phyloP scores from a whole-genome alignment of 345 rosid species.

The Geranium rotundifolium region DNA sequence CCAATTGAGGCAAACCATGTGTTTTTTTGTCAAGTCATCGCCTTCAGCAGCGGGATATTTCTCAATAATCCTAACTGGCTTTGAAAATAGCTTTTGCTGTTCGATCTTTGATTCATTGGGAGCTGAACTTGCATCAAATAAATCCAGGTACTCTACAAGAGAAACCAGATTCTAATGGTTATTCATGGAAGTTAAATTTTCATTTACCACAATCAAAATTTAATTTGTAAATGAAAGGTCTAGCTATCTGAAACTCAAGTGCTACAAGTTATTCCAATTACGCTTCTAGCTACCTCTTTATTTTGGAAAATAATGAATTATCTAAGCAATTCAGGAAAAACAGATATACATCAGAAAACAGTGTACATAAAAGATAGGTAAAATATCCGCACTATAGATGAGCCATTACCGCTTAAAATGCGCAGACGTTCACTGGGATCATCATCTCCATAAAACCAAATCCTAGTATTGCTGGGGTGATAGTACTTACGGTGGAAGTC shows the following conservation, averaged over 20 bases:
- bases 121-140: slow-evolving; percentile 61
- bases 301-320: too few relatives aligned
- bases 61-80: slow-evolving; percentile 71
- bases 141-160: slow-evolving; percentile 64
- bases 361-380: background rate
- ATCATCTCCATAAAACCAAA: slow-evolving; percentile 98
- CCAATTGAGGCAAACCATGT: slow-evolving; percentile 95
- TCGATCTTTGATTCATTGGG: slow-evolving; percentile 49
- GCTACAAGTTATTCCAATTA: too few relatives aligned
- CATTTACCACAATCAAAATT: slow-evolving; percentile 4
- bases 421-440: slow-evolving; percentile 71
- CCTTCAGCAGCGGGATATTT: slow-evolving; percentile 81
- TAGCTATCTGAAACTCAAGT: too few relatives aligned
- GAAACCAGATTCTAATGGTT: slow-evolving; percentile 9
- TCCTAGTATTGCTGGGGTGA: slow-evolving; percentile 92
- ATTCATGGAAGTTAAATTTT: background rate
- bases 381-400: background rate
- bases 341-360: background rate
- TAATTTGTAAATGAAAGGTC: too few relatives aligned
- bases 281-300: too few relatives aligned
- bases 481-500: slow-evolving; percentile 83
- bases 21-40: slow-evolving; percentile 73
- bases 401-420: slow-evolving; percentile 60
- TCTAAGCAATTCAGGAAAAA: background rate
- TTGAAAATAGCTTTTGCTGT: slow-evolving; percentile 52